phyloP scores from a whole-genome alignment of 2,329 filamentous ascomycete species.

The Byssochlamys sp. region DNA sequence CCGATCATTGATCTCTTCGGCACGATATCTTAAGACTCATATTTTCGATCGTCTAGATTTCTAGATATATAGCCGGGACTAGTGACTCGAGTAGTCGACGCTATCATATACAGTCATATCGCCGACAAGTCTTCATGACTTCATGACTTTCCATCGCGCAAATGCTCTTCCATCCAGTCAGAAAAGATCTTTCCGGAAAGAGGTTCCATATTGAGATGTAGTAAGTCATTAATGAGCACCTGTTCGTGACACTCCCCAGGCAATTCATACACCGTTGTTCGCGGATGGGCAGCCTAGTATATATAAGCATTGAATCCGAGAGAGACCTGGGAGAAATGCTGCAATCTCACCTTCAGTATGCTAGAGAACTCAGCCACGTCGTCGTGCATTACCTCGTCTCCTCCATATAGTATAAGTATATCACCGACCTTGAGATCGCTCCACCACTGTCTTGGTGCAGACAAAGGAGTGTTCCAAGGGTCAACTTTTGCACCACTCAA shows the following conservation, averaged over 20 bases:
- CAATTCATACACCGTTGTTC: slow-evolving; percentile 2
- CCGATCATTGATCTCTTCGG: no score
- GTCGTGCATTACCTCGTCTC: slow-evolving; percentile 3
- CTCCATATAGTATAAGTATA: slow-evolving; percentile 2
- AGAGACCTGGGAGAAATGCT: not conserved
- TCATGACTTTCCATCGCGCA: not conserved
- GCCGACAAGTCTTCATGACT: not conserved
- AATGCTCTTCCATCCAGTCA: slow-evolving; percentile 4
- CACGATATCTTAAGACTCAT: no score
- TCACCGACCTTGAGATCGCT: slow-evolving; percentile 3
- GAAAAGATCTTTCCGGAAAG: slow-evolving; percentile 2
- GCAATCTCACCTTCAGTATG: not conserved
- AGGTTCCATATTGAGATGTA: not conserved
- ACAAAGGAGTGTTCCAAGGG: slow-evolving; percentile 3
- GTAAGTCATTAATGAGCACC: slow-evolving; percentile 1
- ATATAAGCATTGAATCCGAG: not conserved
- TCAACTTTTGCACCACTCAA: not conserved
- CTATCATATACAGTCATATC: not conserved
- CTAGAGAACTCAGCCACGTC: slow-evolving; percentile 1
- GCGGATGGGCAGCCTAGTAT: slow-evolving; percentile 2
- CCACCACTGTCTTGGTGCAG: slow-evolving; percentile 4
- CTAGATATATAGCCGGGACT: no score
- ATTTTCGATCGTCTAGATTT: no score
- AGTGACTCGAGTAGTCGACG: not conserved
- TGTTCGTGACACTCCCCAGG: slow-evolving; percentile 4